Conservation (phyloP, 2,329 filamentous ascomycete species). For the Elsinoe necatrix region DNA sequence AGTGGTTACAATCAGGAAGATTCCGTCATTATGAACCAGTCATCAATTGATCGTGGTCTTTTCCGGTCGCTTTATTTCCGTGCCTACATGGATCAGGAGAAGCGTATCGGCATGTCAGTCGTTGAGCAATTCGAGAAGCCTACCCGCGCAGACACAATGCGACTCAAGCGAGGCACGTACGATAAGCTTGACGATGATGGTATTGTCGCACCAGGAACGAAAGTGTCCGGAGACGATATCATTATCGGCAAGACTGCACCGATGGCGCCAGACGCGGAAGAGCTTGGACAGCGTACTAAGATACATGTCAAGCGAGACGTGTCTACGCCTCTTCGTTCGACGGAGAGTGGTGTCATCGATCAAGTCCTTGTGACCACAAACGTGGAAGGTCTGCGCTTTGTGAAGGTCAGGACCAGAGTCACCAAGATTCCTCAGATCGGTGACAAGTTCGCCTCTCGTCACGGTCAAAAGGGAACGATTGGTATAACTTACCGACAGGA, state of each 20-base stretch:
- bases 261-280: constrained; percentile 83
- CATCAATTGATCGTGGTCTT: constrained; percentile 91
- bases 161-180: constrained; percentile 63
- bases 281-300: constrained; percentile 84
- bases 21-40: constrained; percentile 99
- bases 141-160: constrained; percentile 74
- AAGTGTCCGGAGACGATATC: constrained; percentile 95
- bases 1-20: constrained; percentile 99
- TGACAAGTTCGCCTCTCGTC: constrained; percentile 97
- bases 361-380: constrained; percentile 91
- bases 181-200: constrained; percentile 95
- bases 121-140: constrained; percentile 96
- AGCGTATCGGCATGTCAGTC: constrained; percentile 86
- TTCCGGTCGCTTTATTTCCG: constrained; percentile 98
- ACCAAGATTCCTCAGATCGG: constrained; percentile 98
- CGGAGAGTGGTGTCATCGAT: constrained; percentile 94
- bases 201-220: constrained; percentile 84
- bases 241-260: constrained; percentile 98
- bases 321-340: constrained; percentile 87
- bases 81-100: constrained; percentile 94
- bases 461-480: constrained; percentile 98
- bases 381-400: constrained; percentile 85
- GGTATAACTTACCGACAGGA: constrained; percentile 97
- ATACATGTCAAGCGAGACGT: constrained; percentile 90
- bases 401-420: constrained; percentile 93